Conservation (phyloP, 768 basidiomycete species). For the Galerina sulciceps region DNA sequence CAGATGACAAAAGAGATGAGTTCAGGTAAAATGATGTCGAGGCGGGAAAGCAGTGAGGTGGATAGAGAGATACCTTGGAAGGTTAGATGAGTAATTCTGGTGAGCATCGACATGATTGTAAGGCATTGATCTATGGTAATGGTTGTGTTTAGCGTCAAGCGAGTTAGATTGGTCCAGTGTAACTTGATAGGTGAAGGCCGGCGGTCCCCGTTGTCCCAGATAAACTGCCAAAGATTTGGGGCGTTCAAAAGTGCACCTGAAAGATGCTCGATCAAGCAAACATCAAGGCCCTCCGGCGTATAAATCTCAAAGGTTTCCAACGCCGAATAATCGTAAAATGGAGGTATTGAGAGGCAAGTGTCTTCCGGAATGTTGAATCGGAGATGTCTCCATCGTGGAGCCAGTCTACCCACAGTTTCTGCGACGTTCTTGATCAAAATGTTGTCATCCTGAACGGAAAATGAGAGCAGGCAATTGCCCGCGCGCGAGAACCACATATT, state of each 20-base stretch:
- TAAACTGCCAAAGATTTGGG: slow-evolving; percentile 16
- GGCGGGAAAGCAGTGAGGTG: background rate
- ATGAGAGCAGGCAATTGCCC: slow-evolving; percentile 19
- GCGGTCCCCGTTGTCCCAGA: slow-evolving; percentile 19
- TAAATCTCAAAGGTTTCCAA: slow-evolving; percentile 21
- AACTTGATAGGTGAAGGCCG: slow-evolving; percentile 11
- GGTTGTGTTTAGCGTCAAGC: slow-evolving; percentile 14
- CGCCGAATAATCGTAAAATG: slow-evolving; percentile 2
- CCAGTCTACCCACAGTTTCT: background rate
- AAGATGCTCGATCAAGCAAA: slow-evolving; percentile 8
- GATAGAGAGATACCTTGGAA: slow-evolving; percentile 16
- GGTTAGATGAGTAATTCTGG: slow-evolving; percentile 10
- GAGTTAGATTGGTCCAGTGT: slow-evolving; percentile 18
- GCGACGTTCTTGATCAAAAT: slow-evolving; percentile 1
- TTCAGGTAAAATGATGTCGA: slow-evolving; percentile 15
- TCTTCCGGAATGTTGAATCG: slow-evolving; percentile 12
- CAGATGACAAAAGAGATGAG: slow-evolving; percentile 16
- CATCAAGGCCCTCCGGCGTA: slow-evolving; percentile 10
- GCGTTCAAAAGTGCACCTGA: slow-evolving; percentile 11
- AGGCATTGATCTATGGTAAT: slow-evolving; percentile 19
- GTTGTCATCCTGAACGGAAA: slow-evolving; percentile 18
- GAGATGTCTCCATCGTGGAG: slow-evolving; percentile 18
- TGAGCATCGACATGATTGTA: slow-evolving; percentile 12
- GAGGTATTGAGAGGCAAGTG: background rate
- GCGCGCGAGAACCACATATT: slow-evolving; percentile 24